phyloP scores from a whole-genome alignment of 345 rosid species.

The Eucalyptus rudis region DNA sequence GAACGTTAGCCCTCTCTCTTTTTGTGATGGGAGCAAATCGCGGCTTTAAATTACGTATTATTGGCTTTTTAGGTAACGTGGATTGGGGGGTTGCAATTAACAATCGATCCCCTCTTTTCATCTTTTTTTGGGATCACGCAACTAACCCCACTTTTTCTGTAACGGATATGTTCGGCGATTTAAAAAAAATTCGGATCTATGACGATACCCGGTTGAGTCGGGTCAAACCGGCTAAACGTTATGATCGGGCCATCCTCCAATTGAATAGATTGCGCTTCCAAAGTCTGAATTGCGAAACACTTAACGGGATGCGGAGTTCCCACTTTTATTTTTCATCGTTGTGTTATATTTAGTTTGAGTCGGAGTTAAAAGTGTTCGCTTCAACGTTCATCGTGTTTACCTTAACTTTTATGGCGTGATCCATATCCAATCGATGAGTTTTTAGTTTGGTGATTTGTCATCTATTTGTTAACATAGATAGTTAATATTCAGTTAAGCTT shows the following conservation, averaged over 20 bases:
- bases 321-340: background rate
- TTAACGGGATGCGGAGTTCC: background rate
- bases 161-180: background rate
- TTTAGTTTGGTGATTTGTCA: background rate
- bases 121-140: background rate
- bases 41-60: background rate
- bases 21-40: background rate
- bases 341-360: background rate
- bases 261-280: background rate
- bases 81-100: background rate
- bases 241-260: background rate
- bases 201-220: background rate
- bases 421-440: accelerated
- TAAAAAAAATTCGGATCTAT: accelerated
- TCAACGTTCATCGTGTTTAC: accelerated
- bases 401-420: accelerated
- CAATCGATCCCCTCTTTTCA: background rate
- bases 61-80: background rate
- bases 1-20: background rate
- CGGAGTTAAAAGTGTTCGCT: accelerated
- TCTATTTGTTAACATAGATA: background rate
- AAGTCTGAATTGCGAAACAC: background rate
- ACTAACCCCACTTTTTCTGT: background rate
- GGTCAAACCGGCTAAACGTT: background rate
- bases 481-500: background rate